Base-by-base conservation (phyloP, 208 protist genomes). In the Wallacemonas rigidus region DNA sequence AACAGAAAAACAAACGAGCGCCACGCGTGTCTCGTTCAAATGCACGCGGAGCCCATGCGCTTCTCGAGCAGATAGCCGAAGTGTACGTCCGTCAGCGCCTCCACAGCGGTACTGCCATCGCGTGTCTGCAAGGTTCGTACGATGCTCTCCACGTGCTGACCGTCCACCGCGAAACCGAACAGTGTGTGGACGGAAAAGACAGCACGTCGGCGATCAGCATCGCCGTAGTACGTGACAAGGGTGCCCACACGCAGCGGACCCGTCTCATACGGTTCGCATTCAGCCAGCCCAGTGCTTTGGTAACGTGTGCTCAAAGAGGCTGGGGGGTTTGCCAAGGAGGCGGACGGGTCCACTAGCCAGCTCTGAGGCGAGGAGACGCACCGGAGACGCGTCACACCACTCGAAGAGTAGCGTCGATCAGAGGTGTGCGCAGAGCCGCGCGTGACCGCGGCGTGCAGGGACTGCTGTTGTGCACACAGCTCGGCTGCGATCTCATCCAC, bases 381-480 rank as follows among this genome's bases (percentile, higher is more conserved):
- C 2, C 75, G 65, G 7, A 85, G 72, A 48, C 45, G n/a, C 3
- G 38, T 35, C 4, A 39, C 36, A 15, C 47, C 68, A 56, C 43
- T 7, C 4, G 53, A 35, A 39, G 41, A 41, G 53, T 4, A 9
- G 53, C 61, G 54, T 48, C 6, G 38, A 43, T 41, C 50, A 15
- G 44, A 64, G 39, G 39, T 57, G 70, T 41, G 65, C 69, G 48
- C 58, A 11, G 35, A 62, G 68, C 75, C 76, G 72, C n/a, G 71
- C 72, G 2, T 69, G n/a, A 38, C 77, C 36, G 73, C 61, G 2
- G 71, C 54, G 63, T 76, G 71, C 41, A 88, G 68, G 14, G 83
- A 78, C 44, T 85, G 80, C 58, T 88, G 83, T 62, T 85, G 82
- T 44, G 81, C 76, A 63, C 75, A 85, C 41, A 84, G 76, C 57